A percentile compares a stretch with the other conserved stretches of the same genome.
These are phyloP conservation scores for Sarocladium oryzae DNA, from an alignment of 2,329 filamentous ascomycete genomes.

Conservation along the genomic window DNA sequence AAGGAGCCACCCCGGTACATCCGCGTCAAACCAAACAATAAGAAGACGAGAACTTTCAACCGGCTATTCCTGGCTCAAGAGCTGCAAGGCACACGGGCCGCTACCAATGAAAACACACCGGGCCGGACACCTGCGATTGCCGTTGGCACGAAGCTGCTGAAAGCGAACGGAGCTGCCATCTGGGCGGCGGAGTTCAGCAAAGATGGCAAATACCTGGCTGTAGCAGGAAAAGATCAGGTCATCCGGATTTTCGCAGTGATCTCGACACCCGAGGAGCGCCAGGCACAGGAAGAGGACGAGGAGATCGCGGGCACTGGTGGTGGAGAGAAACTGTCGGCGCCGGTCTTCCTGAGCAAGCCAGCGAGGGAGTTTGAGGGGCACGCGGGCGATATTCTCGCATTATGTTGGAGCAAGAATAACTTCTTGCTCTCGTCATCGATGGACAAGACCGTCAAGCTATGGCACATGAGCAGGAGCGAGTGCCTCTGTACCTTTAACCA, in stretches of 20 bases:
- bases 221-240: slow-evolving; percentile 82
- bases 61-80: slow-evolving; percentile 89
- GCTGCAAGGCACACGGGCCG: slow-evolving; percentile 52
- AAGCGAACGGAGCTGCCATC: slow-evolving; percentile 64
- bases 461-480: slow-evolving; percentile 80
- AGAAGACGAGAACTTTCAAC: slow-evolving; percentile 76
- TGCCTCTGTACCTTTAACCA: slow-evolving; percentile 93
- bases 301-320: slow-evolving; percentile 20
- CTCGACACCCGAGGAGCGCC: slow-evolving; percentile 71
- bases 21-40: slow-evolving; percentile 73
- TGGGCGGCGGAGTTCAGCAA: slow-evolving; percentile 93
- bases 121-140: slow-evolving; percentile 28
- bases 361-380: slow-evolving; percentile 78
- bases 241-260: slow-evolving; percentile 88
- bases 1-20: slow-evolving; percentile 90
- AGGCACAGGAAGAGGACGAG: slow-evolving; percentile 61
- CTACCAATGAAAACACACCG: slow-evolving; percentile 20
- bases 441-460: slow-evolving; percentile 94
- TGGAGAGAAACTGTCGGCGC: slow-evolving; percentile 69
- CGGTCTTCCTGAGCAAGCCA: slow-evolving; percentile 78
- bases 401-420: slow-evolving; percentile 99
- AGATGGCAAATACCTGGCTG: slow-evolving; percentile 84
- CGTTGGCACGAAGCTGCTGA: slow-evolving; percentile 33
- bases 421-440: slow-evolving; percentile 93
- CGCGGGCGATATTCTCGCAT: slow-evolving; percentile 75